phyloP scores from a whole-genome alignment of 2,329 filamentous ascomycete species.

The Fusarium lateritium region DNA sequence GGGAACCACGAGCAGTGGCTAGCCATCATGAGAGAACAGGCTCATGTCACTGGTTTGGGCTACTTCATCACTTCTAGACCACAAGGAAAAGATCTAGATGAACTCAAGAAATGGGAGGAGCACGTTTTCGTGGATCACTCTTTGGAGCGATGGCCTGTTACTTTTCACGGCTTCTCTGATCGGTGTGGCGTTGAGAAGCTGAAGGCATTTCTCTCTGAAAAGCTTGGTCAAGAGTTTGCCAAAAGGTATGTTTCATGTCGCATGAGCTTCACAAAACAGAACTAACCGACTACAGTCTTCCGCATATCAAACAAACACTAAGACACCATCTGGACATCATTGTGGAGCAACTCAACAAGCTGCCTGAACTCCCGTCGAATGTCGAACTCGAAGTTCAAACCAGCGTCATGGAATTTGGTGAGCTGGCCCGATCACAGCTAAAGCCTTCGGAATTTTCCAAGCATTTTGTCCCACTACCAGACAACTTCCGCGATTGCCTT shows the following conservation, averaged over 20 bases:
- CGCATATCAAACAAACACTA: conserved; percentile 69
- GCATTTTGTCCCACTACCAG: conserved; percentile 62
- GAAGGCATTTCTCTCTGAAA: conserved; percentile 66
- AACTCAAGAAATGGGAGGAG: conserved; percentile 67
- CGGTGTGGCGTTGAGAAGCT: conserved; percentile 69
- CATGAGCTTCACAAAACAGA: not conserved
- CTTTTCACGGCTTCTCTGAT: conserved; percentile 63
- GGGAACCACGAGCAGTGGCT: conserved; percentile 70
- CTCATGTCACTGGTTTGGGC: conserved; percentile 77
- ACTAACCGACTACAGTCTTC: conserved; percentile 56
- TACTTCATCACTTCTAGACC: conserved; percentile 85
- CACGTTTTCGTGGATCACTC: conserved; percentile 62
- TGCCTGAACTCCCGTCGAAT: conserved; percentile 79
- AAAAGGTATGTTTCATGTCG: conserved; percentile 58
- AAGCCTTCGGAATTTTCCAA: conserved; percentile 59
- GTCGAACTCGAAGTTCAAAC: conserved; percentile 76
- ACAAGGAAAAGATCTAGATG: conserved; percentile 66
- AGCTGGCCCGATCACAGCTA: conserved; percentile 66
- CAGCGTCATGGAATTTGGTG: conserved; percentile 71
- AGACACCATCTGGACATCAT: conserved; percentile 66
- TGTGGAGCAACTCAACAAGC: conserved; percentile 65
- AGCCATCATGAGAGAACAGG: conserved; percentile 72
- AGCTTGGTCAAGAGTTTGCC: conserved; percentile 68
- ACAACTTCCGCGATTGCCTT: conserved; percentile 66
- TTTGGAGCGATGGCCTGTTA: conserved; percentile 62